Evolutionary conservation across 2,329 filamentous ascomycete species (phyloP).

Genomic region (Furcasterigmium furcatum): DNA sequence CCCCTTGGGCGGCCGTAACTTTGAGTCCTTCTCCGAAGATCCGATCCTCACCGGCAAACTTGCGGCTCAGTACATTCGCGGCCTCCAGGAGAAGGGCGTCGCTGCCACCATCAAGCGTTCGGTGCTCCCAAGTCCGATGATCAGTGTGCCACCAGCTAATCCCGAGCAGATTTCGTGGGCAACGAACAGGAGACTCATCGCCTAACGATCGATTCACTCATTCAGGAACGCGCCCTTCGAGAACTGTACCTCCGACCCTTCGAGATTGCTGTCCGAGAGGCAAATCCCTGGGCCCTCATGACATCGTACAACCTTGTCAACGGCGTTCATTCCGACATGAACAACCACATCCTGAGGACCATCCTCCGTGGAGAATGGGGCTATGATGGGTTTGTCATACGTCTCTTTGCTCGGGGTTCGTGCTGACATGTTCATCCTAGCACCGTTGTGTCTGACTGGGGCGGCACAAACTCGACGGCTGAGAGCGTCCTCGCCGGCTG

Average conservation of each 20-base stretch:
- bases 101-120: conserved; percentile 77
- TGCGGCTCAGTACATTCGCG: conserved; percentile 68
- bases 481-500: conserved; percentile 54
- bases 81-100: conserved; percentile 70
- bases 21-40: conserved; percentile 85
- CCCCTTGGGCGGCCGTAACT: conserved; percentile 80
- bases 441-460: conserved; percentile 57
- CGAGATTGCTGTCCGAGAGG: conserved; percentile 67
- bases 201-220: conserved; percentile 59
- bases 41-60: conserved; percentile 73
- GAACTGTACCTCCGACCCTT: conserved; percentile 75
- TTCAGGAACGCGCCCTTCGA: conserved; percentile 62
- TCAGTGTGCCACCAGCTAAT: conserved; percentile 1
- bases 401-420: background rate
- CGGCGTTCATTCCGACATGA: conserved; percentile 58
- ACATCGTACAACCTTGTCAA: conserved; percentile 67
- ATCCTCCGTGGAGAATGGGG: conserved; percentile 60
- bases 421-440: conserved; percentile 22
- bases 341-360: conserved; percentile 49
- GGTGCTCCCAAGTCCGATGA: conserved; percentile 18
- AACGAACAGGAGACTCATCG: conserved; percentile 72
- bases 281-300: conserved; percentile 69
- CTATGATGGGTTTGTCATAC: conserved; percentile 49
- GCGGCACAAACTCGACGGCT: conserved; percentile 52
- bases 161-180: conserved; percentile 55